Conservation (phyloP, 2,329 filamentous ascomycete genomes). For the Endothia cerciana region DNA sequence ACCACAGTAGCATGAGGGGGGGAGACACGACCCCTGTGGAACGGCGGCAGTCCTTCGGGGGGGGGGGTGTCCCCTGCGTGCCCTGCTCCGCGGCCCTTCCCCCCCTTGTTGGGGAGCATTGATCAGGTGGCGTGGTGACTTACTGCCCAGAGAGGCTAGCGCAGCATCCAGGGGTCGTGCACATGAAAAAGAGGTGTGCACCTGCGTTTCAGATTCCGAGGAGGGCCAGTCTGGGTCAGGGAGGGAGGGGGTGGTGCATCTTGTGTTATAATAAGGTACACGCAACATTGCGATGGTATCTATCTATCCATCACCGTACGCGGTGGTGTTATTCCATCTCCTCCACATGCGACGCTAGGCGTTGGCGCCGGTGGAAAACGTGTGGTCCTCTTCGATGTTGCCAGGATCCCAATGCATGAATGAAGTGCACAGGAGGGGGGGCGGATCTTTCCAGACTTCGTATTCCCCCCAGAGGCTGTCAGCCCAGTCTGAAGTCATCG, state of each 20-base stretch:
- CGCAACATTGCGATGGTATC: no score
- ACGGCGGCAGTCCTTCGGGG: background rate
- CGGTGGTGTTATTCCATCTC: no score
- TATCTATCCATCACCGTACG: no score
- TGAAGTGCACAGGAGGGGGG: no score
- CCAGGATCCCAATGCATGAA: no score
- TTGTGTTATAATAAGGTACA: background rate
- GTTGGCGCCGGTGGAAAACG: no score
- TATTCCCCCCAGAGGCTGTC: background rate
- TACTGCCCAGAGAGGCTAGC: slow-evolving; percentile 26
- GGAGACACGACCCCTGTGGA: background rate
- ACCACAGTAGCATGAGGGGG: background rate
- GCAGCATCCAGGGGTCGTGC: slow-evolving; percentile 7
- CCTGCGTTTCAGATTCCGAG: slow-evolving; percentile 14
- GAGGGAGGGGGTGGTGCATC: background rate
- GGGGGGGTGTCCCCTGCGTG: background rate
- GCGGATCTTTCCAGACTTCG: no score
- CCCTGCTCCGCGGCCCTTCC: background rate
- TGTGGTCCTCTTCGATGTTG: no score
- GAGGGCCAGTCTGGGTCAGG: background rate
- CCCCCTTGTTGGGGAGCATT: background rate
- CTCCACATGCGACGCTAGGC: no score
- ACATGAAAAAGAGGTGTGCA: slow-evolving; percentile 9
- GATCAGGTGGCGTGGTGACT: slow-evolving; percentile 16
- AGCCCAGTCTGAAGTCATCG: background rate